Evolutionary conservation across 345 rosid genomes (phyloP).

Genomic region (Hibiscus trionum): DNA sequence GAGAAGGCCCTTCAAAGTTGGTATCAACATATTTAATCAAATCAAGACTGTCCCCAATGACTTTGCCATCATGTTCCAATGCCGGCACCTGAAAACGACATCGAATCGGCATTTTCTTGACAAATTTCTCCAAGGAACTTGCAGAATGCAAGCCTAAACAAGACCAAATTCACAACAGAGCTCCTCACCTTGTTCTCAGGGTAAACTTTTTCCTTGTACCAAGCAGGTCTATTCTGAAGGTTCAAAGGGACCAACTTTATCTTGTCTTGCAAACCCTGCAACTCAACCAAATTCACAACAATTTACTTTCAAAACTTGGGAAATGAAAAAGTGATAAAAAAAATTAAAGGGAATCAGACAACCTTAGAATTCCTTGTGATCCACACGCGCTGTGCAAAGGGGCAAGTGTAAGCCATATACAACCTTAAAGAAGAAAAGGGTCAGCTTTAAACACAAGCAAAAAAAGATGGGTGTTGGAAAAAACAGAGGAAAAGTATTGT

Average conservation of each 20-base stretch:
- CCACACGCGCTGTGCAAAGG: slow-evolving; percentile 88
- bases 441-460: too few relatives aligned
- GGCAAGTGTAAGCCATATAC: slow-evolving; percentile 56
- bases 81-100: slow-evolving; percentile 56
- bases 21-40: slow-evolving; percentile 63
- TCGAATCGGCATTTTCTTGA: too few relatives aligned
- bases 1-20: slow-evolving; percentile 80
- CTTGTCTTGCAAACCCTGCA: slow-evolving; percentile 74
- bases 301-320: too few relatives aligned
- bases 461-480: too few relatives aligned
- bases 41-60: slow-evolving; percentile 83
- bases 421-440: slow-evolving; percentile 13
- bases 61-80: slow-evolving; percentile 79
- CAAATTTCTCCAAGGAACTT: too few relatives aligned
- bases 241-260: slow-evolving; percentile 67
- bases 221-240: slow-evolving; percentile 28
- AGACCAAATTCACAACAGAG: not conserved
- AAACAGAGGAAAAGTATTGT: not conserved
- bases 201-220: slow-evolving; percentile 59
- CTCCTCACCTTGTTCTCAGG: slow-evolving; percentile 60
- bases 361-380: slow-evolving; percentile 89
- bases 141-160: too few relatives aligned
- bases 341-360: not conserved
- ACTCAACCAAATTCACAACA: not conserved
- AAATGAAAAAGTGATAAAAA: not conserved